Base-by-base conservation (phyloP, 1,284 basidiomycete species). In the Leccinum fuscescens region DNA sequence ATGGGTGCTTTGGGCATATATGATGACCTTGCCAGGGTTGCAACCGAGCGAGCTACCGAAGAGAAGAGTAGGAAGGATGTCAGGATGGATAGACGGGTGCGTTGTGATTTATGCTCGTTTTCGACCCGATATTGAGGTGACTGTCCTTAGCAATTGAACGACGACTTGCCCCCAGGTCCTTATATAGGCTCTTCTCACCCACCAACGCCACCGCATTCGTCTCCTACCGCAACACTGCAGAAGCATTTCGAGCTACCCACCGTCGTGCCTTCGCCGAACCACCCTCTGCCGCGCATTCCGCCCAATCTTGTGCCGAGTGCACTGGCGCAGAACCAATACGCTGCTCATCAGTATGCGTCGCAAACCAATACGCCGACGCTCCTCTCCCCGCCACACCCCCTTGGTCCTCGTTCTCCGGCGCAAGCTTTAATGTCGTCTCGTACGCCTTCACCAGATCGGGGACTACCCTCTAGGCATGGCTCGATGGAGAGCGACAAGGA, bases 21-120 rank as follows among this genome's bases (percentile, higher is more conserved):
- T 66, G 86, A 91, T 8, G 90, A 93, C 67, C 74, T 91, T 33
- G 81, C 86, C 61, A 78, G 86, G 22, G 77, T 92, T 11, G 88
- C 84, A 8, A 71, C 83, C 24, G 88, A 90, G 69, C 79, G 82
- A 55, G 80, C 81, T 62, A 79, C 82, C 3, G 81, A 88, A 65
- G 83, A 88, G 60, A 76, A 83, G 57, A 90, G 88, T 68, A 78
- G 76, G 65, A 81, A 77, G 60, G 86, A 89, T 53, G 76, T 76
- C 2, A 77, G 79, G 58, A 80, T 86, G 73, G 83, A 85, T 69
- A 76, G 80, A 59, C 79, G 78, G 67, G 88, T 88, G 35, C 53
- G 70, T 59, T n/a, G 66, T 59, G 81, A 72, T 56, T 12, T 20
- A 29, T 50, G 2, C 11, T 60, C 15, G 29, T 22, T 44, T 54